Evolutionary conservation across 2,329 filamentous ascomycete genomes (phyloP).

Genomic region (Didymella arachidicola): DNA sequence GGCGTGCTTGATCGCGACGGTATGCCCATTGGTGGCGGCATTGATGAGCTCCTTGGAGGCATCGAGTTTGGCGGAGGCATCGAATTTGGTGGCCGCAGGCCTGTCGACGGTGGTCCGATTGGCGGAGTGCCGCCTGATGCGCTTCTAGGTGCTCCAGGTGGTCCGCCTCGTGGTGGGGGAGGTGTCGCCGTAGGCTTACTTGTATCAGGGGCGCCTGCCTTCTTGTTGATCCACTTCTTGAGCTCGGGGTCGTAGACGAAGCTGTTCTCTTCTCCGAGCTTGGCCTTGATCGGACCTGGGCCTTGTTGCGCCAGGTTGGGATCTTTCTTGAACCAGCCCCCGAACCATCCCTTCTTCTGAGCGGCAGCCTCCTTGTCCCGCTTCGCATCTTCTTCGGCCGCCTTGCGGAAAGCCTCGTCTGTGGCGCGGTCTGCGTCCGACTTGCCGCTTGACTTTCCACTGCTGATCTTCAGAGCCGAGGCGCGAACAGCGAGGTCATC

Average conservation of each 20-base stretch:
- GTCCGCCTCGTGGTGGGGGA: slow-evolving; percentile 74
- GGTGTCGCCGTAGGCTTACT: slow-evolving; percentile 69
- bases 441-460: slow-evolving; percentile 61
- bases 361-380: slow-evolving; percentile 55
- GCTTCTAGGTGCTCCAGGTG: slow-evolving; percentile 52
- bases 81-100: slow-evolving; percentile 29
- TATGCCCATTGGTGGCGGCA: slow-evolving; percentile 47
- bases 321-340: slow-evolving; percentile 82
- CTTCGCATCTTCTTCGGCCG: slow-evolving; percentile 76
- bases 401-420: slow-evolving; percentile 83
- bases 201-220: slow-evolving; percentile 70
- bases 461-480: slow-evolving; percentile 56
- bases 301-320: slow-evolving; percentile 61
- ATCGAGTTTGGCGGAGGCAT: slow-evolving; percentile 32
- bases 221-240: slow-evolving; percentile 99
- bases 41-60: slow-evolving; percentile 44
- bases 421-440: slow-evolving; percentile 72
- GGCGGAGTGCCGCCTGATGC: slow-evolving; percentile 60
- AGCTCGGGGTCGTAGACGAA: slow-evolving; percentile 97
- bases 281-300: slow-evolving; percentile 81
- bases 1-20: slow-evolving; percentile 46
- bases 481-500: slow-evolving; percentile 66
- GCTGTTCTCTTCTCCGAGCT: slow-evolving; percentile 89
- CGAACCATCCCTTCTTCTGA: slow-evolving; percentile 71
- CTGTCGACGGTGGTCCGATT: slow-evolving; percentile 26